A percentile compares a stretch with the other conserved stretches of the same genome.
phyloP scores from a whole-genome alignment of 1,284 basidiomycete genomes.

The Heliocybe sulcata region DNA sequence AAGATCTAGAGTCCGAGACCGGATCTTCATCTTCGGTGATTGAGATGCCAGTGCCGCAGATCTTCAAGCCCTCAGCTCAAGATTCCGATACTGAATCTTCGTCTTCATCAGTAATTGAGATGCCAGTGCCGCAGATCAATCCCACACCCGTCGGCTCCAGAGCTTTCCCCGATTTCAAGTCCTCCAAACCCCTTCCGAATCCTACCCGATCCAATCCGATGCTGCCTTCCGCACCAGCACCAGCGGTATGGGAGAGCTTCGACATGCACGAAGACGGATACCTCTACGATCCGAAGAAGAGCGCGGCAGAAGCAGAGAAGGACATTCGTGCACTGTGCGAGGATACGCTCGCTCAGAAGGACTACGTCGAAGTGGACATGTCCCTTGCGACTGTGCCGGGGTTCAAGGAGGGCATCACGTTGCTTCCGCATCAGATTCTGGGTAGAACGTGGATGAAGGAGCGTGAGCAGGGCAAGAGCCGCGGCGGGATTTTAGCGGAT shows the following conservation, averaged over 20 bases:
- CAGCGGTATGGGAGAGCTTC: slow-evolving; percentile 17
- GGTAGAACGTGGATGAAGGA: slow-evolving; percentile 86
- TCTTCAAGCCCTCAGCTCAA: no score
- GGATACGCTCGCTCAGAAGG: slow-evolving; percentile 27
- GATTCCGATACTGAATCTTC: no score
- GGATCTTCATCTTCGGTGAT: no score
- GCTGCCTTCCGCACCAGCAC: neutral
- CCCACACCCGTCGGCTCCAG: neutral
- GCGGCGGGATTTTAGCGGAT: slow-evolving; percentile 87
- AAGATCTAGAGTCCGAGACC: no score
- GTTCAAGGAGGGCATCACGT: slow-evolving; percentile 26
- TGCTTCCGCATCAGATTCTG: slow-evolving; percentile 85
- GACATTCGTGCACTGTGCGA: slow-evolving; percentile 55
- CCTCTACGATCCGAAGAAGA: slow-evolving; percentile 29
- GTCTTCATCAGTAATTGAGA: no score
- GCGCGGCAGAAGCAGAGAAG: slow-evolving; percentile 52
- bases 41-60: neutral
- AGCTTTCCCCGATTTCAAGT: neutral
- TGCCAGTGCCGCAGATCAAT: neutral
- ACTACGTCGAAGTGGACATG: slow-evolving; percentile 4
- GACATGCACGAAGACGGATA: slow-evolving; percentile 24
- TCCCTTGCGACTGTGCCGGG: neutral
- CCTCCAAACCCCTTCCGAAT: neutral
- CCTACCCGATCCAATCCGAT: neutral
- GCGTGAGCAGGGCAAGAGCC: slow-evolving; percentile 73